These are phyloP conservation scores for Astraeus odoratus DNA, from an alignment of 768 basidiomycete genomes.

Conservation along the genomic window DNA sequence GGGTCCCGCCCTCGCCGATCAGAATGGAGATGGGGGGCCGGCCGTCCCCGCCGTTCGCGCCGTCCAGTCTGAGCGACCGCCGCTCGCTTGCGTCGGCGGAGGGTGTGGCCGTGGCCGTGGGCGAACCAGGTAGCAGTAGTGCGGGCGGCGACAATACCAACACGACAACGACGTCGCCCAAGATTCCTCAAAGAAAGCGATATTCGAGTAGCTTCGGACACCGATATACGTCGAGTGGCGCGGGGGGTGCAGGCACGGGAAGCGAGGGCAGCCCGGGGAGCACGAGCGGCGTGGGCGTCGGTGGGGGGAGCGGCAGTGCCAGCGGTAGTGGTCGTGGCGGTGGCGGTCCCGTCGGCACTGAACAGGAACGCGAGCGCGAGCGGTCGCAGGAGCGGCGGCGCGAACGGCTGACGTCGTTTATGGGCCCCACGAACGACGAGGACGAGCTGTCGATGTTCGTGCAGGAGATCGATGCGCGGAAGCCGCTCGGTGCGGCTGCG, in stretches of 20 bases:
- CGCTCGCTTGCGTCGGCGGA: slow-evolving; percentile 32
- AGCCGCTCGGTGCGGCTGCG: slow-evolving; percentile 44
- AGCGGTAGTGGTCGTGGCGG: slow-evolving; percentile 3
- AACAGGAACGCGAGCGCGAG: background rate
- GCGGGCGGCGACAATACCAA: background rate
- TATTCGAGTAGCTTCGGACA: slow-evolving; percentile 79
- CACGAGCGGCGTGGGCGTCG: slow-evolving; percentile 16
- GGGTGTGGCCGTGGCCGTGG: slow-evolving; percentile 12
- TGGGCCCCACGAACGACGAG: slow-evolving; percentile 52
- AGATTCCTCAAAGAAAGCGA: slow-evolving; percentile 39
- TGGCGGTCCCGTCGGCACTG: background rate
- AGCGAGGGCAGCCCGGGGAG: slow-evolving; percentile 29
- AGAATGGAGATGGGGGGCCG: slow-evolving; percentile 18
- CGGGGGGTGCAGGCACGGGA: slow-evolving; percentile 29
- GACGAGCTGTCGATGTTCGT: slow-evolving; percentile 76
- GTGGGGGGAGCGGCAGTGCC: slow-evolving; percentile 16
- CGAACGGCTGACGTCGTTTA: slow-evolving; percentile 31
- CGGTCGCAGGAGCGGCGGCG: slow-evolving; percentile 2
- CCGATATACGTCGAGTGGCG: slow-evolving; percentile 44
- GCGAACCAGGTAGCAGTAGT: background rate
- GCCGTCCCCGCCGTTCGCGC: slow-evolving; percentile 35
- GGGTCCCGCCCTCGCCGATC: slow-evolving; percentile 34
- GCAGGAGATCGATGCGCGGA: slow-evolving; percentile 66
- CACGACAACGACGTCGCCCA: slow-evolving; percentile 6
- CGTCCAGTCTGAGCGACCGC: slow-evolving; percentile 37